Evolutionary conservation across 2,329 filamentous ascomycete species (phyloP).

Genomic region (Neofusicoccum cordaticola): DNA sequence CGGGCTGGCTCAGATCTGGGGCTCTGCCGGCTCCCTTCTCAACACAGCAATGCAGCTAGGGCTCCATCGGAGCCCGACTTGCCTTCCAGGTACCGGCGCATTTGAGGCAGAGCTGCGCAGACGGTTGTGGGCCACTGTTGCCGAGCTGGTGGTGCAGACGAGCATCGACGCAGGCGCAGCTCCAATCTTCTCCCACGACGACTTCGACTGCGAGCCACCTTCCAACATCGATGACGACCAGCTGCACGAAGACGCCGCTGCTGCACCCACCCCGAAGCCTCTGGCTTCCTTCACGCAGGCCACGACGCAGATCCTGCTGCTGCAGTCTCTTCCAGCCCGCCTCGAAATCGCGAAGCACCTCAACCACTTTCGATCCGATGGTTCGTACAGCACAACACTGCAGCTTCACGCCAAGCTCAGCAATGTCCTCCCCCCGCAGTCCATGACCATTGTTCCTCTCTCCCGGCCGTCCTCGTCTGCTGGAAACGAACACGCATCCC

Average conservation of each 20-base stretch:
- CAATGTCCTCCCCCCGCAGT: conserved; percentile 20
- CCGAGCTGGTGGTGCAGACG: conserved; percentile 39
- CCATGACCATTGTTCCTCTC: neutral
- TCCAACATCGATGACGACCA: conserved; percentile 25
- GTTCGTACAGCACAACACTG: conserved; percentile 50
- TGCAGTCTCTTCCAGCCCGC: conserved; percentile 45
- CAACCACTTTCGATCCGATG: conserved; percentile 46
- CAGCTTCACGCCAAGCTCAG: conserved; percentile 47
- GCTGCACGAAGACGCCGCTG: conserved; percentile 19
- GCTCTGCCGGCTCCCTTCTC: conserved; percentile 37
- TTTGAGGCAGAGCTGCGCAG: conserved; percentile 43
- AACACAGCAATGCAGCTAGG: conserved; percentile 44
- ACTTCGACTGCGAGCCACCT: conserved; percentile 31
- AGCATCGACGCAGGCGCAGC: conserved; percentile 23
- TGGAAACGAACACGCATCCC: neutral
- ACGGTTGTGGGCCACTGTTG: conserved; percentile 45
- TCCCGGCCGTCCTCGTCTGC: neutral
- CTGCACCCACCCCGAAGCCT: conserved; percentile 32
- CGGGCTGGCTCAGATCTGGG: conserved; percentile 35
- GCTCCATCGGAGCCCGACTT: conserved; percentile 39
- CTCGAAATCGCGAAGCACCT: conserved; percentile 46
- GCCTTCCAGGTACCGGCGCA: conserved; percentile 32
- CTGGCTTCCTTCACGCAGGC: conserved; percentile 46
- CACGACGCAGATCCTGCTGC: conserved; percentile 49
- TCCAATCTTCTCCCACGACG: conserved; percentile 27